Conservation (phyloP, 2,329 filamentous ascomycete genomes). For the Curvularia spicifera region DNA sequence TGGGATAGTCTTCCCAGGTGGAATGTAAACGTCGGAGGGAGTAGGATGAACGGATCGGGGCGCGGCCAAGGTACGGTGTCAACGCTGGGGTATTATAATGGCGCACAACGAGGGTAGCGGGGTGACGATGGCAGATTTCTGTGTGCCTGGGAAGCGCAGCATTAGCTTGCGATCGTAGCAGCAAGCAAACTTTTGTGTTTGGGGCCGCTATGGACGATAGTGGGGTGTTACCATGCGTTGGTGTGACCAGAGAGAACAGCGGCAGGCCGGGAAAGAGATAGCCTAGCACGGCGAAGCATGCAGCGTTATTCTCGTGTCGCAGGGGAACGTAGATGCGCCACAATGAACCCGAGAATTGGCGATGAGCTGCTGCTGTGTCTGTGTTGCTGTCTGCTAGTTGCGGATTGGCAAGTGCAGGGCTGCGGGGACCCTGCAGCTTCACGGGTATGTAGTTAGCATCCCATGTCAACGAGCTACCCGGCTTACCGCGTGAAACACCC, state of each 20-base stretch:
- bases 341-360: too few relatives aligned
- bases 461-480: background rate
- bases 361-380: background rate
- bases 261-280: constrained; percentile 11
- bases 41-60: background rate
- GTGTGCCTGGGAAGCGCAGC: background rate
- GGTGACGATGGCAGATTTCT: background rate
- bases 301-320: constrained; percentile 3
- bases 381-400: background rate
- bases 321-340: too few relatives aligned
- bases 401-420: constrained; percentile 4
- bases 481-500: background rate
- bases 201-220: background rate
- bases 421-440: constrained; percentile 20
- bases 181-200: background rate
- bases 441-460: background rate
- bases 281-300: constrained; percentile 20
- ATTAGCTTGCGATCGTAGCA: background rate
- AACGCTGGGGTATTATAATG: background rate
- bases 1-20: constrained; percentile 9
- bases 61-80: background rate
- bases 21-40: constrained; percentile 5
- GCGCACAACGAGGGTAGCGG: background rate
- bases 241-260: constrained; percentile 3
- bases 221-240: constrained; percentile 18